A percentile compares a stretch with the other conserved stretches of the same genome.
These are phyloP conservation scores for Graphilbum sp. DNA, from an alignment of 2,329 filamentous ascomycete genomes.

Conservation along the genomic window DNA sequence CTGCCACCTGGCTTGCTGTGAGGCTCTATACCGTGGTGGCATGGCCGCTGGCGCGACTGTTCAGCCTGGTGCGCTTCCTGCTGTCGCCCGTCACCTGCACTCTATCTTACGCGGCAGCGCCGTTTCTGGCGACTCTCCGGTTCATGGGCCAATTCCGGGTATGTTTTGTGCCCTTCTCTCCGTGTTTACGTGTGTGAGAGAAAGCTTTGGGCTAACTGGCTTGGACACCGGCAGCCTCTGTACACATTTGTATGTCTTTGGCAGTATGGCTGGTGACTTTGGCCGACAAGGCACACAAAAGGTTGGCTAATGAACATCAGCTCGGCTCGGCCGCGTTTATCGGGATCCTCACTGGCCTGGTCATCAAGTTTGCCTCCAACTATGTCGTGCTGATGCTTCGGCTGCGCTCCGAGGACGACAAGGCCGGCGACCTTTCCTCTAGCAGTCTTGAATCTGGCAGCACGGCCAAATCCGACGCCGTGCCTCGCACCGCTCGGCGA, in stretches of 20 bases:
- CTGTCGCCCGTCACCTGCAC: slow-evolving; percentile 22
- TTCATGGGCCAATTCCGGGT: slow-evolving; percentile 18
- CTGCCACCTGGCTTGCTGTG: slow-evolving; percentile 4
- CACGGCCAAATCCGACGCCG: not conserved
- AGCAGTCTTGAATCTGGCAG: not conserved
- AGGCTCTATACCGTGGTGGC: slow-evolving; percentile 1
- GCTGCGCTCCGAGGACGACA: slow-evolving; percentile 15
- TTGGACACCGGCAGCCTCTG: slow-evolving; percentile 21
- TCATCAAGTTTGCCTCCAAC: slow-evolving; percentile 39
- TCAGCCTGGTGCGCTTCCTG: slow-evolving; percentile 15
- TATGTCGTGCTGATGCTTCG: slow-evolving; percentile 35
- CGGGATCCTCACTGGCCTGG: slow-evolving; percentile 45
- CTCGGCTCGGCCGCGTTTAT: slow-evolving; percentile 50
- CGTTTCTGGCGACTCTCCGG: slow-evolving; percentile 14
- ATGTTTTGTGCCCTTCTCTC: slow-evolving; percentile 3
- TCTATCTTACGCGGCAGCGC: slow-evolving; percentile 12
- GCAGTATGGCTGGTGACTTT: too few relatives aligned
- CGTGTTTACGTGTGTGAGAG: not conserved
- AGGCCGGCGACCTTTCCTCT: slow-evolving; percentile 4
- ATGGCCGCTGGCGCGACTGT: slow-evolving; percentile 10
- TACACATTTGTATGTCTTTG: slow-evolving; percentile 24
- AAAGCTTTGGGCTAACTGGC: slow-evolving; percentile 3
- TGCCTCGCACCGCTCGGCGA: not conserved
- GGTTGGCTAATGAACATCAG: too few relatives aligned
- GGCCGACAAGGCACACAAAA: too few relatives aligned